Evolutionary conservation across 2,329 filamentous ascomycete genomes (phyloP), one percentile per base, ranked within the genome.

Genomic region (Geosmithia morbida): DNA sequence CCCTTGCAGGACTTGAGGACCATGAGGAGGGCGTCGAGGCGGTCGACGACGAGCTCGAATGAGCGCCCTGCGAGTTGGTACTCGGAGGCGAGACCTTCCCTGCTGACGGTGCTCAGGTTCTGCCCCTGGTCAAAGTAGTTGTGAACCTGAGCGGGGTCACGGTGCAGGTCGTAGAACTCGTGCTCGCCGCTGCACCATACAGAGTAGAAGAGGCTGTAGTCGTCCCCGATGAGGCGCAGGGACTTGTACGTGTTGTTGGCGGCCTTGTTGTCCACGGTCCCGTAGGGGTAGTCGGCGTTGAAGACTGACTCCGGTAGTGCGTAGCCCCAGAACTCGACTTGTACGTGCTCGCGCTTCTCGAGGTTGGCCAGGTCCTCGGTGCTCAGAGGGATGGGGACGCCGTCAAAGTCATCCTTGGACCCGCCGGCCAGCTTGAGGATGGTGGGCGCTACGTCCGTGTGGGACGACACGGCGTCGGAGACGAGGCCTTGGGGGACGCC

Each of bases 101-200:
- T 26, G 43, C n/a, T 30, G 19, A 13, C 7, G 16, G 29, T 3
- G 37, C 14, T 29, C 41, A 6, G 18, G 2, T 11, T 37, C 13
- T 7, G 13, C 10, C 14, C 19, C 6, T 39, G 33, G 19, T 45
- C 19, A 17, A 3, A n/a, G 26, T 17, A 22, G 44, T 55, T 56
- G 19, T 46, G 46, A 17, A 56, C 61, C 59, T 77, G 70, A 48
- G 66, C 63, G 2, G 70, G 71, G 50, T 76, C 73, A 20, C 63
- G 46, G 26, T 46, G 41, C 17, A 79, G 54, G 51, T 82, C 71
- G 54, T 82, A 83, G 2, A 80, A 66, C 58, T 83, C 77, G 47
- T 75, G 71, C 54, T 81, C 78, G 49, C 75, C 74, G n/a, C 62
- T 79, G 58, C 80, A 83, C 77, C 79, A 83, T 0, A 83, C 77